Conservation (phyloP, 805 yeast species). For the Starmerella scarabaei region DNA sequence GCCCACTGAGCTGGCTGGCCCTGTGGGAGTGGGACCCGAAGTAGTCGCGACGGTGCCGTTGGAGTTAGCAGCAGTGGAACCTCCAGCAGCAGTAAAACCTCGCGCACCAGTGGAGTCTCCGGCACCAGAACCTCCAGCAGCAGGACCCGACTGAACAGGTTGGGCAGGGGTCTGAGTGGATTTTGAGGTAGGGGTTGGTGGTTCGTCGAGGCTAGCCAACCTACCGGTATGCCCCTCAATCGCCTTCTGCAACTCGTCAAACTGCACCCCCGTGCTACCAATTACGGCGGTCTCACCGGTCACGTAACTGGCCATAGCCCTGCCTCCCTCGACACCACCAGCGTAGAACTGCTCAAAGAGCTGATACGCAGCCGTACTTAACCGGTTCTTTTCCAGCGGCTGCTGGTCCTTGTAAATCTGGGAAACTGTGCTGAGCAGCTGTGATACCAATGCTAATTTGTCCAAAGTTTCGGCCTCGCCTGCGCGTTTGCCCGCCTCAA, state of each 20-base stretch:
- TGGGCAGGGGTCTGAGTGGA: too few species aligned
- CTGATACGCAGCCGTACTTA: background rate
- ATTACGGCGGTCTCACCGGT: background rate
- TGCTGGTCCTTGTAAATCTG: background rate
- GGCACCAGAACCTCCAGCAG: too few species aligned
- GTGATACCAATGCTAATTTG: background rate
- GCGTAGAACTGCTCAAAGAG: slow-evolving; percentile 3
- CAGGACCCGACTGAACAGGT: too few species aligned
- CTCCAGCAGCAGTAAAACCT: too few species aligned
- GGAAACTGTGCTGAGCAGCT: background rate
- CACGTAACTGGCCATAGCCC: slow-evolving; percentile 1
- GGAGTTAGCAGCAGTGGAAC: too few species aligned
- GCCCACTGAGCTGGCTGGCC: too few species aligned
- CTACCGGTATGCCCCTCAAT: background rate
- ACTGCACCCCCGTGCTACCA: background rate
- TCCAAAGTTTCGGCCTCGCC: background rate
- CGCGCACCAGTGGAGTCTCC: too few species aligned
- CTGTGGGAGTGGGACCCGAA: too few species aligned
- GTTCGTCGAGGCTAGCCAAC: too few species aligned
- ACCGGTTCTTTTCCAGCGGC: background rate
- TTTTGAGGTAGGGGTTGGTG: too few species aligned
- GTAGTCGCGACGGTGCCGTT: too few species aligned
- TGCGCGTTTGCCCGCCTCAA: background rate
- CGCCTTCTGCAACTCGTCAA: slow-evolving; percentile 2
- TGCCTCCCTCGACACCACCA: slow-evolving; percentile 2